Base-by-base conservation (phyloP, 768 basidiomycete genomes). In the Lanmaoa pseudosensibilis region DNA sequence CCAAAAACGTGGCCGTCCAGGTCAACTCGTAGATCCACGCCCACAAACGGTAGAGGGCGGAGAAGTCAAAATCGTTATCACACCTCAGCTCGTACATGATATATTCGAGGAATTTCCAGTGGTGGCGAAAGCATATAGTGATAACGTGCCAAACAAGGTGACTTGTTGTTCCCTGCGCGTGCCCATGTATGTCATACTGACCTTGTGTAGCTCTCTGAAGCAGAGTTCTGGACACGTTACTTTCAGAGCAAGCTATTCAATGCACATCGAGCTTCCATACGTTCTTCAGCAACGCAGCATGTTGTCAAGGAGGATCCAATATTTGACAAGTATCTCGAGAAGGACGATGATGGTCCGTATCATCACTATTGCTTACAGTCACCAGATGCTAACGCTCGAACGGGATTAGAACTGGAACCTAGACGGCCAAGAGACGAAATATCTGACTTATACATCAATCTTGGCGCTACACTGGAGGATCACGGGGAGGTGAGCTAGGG, bases 41-140 rank as follows among this genome's bases (percentile, higher is more conserved):
- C 91, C 92, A 5, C 87, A 92, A 66, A 85, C 91, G 2, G 84
- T 88, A 18, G 90, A 92, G 57, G 83, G 84, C 23, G 92, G 91
- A 18, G 91, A 95, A 72, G 82, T 90, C 67, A 95, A 92, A 72
- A 92, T 94, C 60, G 83, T 88, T 59, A 88, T 96, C 46, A 95
- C 94, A 3, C 90, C 90, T 16, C 92, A 94, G 72, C 80, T 98
- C 44, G 90, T 96, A 34, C 86, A 92, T 64, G 96, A 98, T 66
- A 94, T 98, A 47, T 99, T 99, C 65, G 94, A 98, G 61, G 95
- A 97, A 75, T 98, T 94, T 69, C 95, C 97, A 2, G 89, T 97
- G 33, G 93, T 98, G 13, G 87, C 89, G 39, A 90, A 85, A 71
- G 96, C 94, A 0, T 96, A 97, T 66, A 87, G 77, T 57, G 94